Conservation (phyloP, 1,284 basidiomycete species). For the Fistulinella cinereoalba region DNA sequence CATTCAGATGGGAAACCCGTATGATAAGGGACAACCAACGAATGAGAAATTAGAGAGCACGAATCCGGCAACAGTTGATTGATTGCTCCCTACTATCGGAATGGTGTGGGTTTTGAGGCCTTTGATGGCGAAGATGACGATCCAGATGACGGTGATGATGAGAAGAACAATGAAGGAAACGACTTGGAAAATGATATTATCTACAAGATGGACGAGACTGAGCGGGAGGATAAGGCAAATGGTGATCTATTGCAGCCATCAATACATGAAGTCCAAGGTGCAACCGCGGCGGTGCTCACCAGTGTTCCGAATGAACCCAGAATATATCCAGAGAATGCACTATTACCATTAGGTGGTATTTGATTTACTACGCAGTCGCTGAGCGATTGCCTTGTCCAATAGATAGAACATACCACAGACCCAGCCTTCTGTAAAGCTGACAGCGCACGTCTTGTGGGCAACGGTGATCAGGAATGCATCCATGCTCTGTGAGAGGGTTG, state of each 20-base stretch:
- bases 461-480: constrained; percentile 25
- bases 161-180: constrained; percentile 23
- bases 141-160: constrained; percentile 20
- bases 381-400: background rate
- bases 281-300: constrained; percentile 6
- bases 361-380: constrained; percentile 12
- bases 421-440: constrained; percentile 26
- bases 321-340: constrained; percentile 22
- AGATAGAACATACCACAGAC: constrained; percentile 17
- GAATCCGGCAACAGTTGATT: constrained; percentile 22
- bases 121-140: constrained; percentile 13
- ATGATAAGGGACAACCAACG: constrained; percentile 5
- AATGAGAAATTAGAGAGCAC: constrained; percentile 27
- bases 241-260: constrained; percentile 17
- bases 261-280: background rate
- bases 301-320: constrained; percentile 27
- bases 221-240: constrained; percentile 19
- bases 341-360: constrained; percentile 5
- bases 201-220: constrained; percentile 24
- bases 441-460: constrained; percentile 27
- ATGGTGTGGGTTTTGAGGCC: constrained; percentile 10
- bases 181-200: constrained; percentile 26
- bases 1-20: background rate
- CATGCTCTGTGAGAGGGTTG: constrained; percentile 17
- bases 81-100: constrained; percentile 13